These are phyloP conservation scores for Tricholoma furcatifolium DNA, from an alignment of 768 basidiomycete genomes.

Conservation along the genomic window DNA sequence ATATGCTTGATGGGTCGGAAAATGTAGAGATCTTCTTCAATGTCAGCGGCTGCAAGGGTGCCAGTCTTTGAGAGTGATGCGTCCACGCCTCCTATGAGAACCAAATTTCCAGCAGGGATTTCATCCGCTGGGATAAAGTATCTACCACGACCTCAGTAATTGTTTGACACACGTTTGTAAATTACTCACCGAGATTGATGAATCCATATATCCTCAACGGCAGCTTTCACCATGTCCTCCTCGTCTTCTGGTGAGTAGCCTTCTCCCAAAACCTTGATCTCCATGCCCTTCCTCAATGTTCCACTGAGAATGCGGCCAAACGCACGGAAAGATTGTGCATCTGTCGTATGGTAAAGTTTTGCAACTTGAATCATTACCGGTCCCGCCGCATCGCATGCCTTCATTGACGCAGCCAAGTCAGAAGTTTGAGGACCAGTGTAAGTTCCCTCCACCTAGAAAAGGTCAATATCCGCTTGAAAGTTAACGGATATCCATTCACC, in stretches of 20 bases:
- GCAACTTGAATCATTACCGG: constrained; percentile 92
- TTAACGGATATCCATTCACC: constrained; percentile 34
- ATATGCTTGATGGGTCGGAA: constrained; percentile 97
- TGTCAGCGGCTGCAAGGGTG: constrained; percentile 71
- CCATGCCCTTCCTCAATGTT: constrained; percentile 77
- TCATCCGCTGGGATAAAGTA: constrained; percentile 91
- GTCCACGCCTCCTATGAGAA: constrained; percentile 91
- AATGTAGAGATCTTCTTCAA: constrained; percentile 88
- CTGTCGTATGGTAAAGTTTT: constrained; percentile 95
- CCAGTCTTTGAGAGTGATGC: constrained; percentile 95
- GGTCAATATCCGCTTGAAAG: not conserved
- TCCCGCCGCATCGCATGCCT: constrained; percentile 76
- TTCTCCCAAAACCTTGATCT: constrained; percentile 95
- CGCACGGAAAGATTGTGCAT: constrained; percentile 95
- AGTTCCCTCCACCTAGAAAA: constrained; percentile 66
- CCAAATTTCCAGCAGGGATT: constrained; percentile 88
- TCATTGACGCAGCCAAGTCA: constrained; percentile 76
- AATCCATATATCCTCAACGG: constrained; percentile 87
- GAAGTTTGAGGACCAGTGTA: constrained; percentile 89
- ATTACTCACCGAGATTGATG: constrained; percentile 76
- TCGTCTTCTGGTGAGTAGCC: constrained; percentile 99
- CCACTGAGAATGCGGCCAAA: constrained; percentile 95
- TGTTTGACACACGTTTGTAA: not conserved
- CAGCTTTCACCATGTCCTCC: constrained; percentile 91
- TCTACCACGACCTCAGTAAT: constrained; percentile 39